These are phyloP conservation scores for Mercurialis annua DNA, from an alignment of 345 rosid genomes.

Conservation along the genomic window DNA sequence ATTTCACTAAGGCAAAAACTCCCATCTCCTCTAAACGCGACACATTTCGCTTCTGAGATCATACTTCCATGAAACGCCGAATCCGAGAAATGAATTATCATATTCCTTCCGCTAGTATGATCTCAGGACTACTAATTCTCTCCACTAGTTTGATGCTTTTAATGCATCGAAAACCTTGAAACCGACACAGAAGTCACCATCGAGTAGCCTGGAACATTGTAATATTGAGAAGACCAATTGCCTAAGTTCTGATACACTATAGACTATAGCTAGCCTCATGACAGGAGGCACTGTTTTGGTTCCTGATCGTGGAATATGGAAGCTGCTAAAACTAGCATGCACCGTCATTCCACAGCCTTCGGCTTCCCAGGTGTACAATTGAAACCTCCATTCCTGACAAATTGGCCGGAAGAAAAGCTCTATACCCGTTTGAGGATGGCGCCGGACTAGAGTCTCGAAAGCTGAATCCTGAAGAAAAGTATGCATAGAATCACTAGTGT, in stretches of 20 bases:
- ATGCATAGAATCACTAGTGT: constrained; percentile 40
- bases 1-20: constrained; percentile 37
- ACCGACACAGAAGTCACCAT: constrained; percentile 59
- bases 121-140: constrained; percentile 43
- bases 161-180: constrained; percentile 70
- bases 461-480: constrained; percentile 52
- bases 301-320: constrained; percentile 59
- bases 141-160: constrained; percentile 28
- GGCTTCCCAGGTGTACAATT: constrained; percentile 61
- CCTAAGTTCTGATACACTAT: constrained; percentile 72
- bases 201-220: constrained; percentile 52
- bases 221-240: constrained; percentile 67
- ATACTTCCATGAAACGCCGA: constrained; percentile 21
- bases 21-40: constrained; percentile 33
- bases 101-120: constrained; percentile 36
- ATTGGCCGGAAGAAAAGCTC: constrained; percentile 51
- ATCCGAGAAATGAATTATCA: constrained; percentile 41
- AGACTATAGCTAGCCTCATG: constrained; percentile 64
- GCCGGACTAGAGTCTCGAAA: constrained; percentile 47
- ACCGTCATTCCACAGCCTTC: constrained; percentile 64
- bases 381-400: constrained; percentile 70
- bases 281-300: constrained; percentile 66
- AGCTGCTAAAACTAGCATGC: constrained; percentile 56
- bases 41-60: constrained; percentile 47
- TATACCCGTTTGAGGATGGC: constrained; percentile 62